A percentile compares a stretch with the other conserved stretches of the same genome.
Conservation (phyloP, 108 stramenopile species). For the Bacterosira constricta region DNA sequence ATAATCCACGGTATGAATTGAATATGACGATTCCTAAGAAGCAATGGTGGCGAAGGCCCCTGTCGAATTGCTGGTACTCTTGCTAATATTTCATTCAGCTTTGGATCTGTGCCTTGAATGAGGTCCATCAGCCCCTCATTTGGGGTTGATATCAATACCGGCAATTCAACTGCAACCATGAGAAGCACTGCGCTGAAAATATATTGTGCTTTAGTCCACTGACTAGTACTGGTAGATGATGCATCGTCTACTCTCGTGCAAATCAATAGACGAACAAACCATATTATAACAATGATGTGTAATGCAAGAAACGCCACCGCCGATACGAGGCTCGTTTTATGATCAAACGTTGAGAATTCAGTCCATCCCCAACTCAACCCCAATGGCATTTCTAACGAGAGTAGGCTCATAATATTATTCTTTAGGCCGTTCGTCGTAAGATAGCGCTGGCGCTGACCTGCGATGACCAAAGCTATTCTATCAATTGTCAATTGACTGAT, state of each 20-base stretch:
- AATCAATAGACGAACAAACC: not conserved
- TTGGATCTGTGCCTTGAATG: constrained; percentile 37
- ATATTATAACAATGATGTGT: not conserved
- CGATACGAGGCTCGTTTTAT: constrained; percentile 6
- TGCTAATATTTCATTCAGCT: constrained; percentile 33
- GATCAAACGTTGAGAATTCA: no score
- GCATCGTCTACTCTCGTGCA: no score
- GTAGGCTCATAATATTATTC: no score
- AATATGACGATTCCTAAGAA: constrained; percentile 54
- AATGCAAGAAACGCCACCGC: not conserved
- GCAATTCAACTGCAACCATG: constrained; percentile 4
- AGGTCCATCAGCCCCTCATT: constrained; percentile 36
- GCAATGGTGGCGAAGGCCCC: constrained; percentile 45
- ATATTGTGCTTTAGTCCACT: not conserved
- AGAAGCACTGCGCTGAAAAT: constrained; percentile 5
- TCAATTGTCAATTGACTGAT: no score
- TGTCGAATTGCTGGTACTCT: constrained; percentile 27
- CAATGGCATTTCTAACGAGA: no score
- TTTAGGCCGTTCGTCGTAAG: no score
- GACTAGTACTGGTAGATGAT: no score
- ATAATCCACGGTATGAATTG: constrained; percentile 60
- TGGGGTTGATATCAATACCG: constrained; percentile 7
- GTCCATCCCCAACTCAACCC: no score
- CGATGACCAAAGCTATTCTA: no score
- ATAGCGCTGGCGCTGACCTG: no score